These are phyloP conservation scores for Dendrobium chrysotoxum DNA, from an alignment of 106 monocot genomes.

Conservation along the genomic window DNA sequence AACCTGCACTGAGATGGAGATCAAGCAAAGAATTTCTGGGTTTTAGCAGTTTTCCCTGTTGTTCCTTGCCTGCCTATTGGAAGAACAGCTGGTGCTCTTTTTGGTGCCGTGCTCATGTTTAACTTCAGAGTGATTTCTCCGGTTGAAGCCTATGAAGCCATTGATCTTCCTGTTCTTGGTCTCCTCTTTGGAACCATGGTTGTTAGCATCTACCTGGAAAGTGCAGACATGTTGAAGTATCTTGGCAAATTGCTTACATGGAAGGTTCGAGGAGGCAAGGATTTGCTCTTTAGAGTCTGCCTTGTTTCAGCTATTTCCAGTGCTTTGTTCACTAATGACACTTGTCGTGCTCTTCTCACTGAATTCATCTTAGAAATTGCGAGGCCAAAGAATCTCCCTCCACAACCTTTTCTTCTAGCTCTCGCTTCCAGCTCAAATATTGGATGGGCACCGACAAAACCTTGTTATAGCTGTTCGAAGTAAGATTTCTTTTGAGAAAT, in stretches of 20 bases:
- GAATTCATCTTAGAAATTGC: slow-evolving; percentile 39
- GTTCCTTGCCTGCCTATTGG: slow-evolving; percentile 46
- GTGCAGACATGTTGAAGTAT: slow-evolving; percentile 45
- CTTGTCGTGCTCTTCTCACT: slow-evolving; percentile 37
- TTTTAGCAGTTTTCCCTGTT: slow-evolving; percentile 46
- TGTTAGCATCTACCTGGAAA: slow-evolving; percentile 38
- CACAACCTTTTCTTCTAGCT: slow-evolving; percentile 38
- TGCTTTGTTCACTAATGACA: slow-evolving; percentile 47
- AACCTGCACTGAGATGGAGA: too few relatives aligned
- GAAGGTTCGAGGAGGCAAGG: slow-evolving; percentile 40
- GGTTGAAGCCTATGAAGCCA: slow-evolving; percentile 37
- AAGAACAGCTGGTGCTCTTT: slow-evolving; percentile 41
- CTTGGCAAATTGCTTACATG: slow-evolving; percentile 30
- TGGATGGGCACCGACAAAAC: slow-evolving; percentile 45
- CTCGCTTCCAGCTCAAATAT: slow-evolving; percentile 50
- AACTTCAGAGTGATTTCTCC: slow-evolving; percentile 38
- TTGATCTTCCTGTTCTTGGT: slow-evolving; percentile 49
- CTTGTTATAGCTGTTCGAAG: slow-evolving; percentile 43
- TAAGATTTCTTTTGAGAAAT: slow-evolving; percentile 36
- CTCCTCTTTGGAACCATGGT: slow-evolving; percentile 67
- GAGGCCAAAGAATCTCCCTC: slow-evolving; percentile 35
- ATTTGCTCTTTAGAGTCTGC: slow-evolving; percentile 35
- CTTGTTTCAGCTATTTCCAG: slow-evolving; percentile 37
- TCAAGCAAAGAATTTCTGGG: too few relatives aligned
- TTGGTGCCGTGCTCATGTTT: slow-evolving; percentile 44